These are phyloP conservation scores for Setaria italica DNA, from an alignment of 202 grass and related monocot genomes.

Conservation along the genomic window DNA sequence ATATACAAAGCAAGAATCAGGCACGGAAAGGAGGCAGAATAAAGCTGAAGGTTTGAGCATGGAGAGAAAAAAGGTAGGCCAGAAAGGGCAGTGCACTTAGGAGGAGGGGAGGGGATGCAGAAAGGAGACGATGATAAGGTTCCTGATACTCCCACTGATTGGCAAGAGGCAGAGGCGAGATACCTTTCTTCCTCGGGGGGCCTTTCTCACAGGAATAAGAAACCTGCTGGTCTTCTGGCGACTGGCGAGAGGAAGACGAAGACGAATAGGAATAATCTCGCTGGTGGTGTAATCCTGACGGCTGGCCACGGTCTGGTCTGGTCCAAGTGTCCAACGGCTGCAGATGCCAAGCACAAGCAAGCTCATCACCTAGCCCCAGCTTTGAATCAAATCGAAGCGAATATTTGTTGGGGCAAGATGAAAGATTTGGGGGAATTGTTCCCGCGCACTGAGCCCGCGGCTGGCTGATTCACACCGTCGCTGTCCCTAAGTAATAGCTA, in stretches of 20 bases:
- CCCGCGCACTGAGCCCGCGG: neutral
- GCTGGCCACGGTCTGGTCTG: neutral
- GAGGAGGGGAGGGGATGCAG: slow-evolving; percentile 1
- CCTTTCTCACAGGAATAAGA: slow-evolving; percentile 35
- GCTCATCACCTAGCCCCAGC: neutral
- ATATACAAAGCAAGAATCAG: slow-evolving; percentile 29
- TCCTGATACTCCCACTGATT: slow-evolving; percentile 38
- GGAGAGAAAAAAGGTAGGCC: slow-evolving; percentile 25
- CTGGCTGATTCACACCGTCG: slow-evolving; percentile 23
- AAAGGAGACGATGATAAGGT: slow-evolving; percentile 46
- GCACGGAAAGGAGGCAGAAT: neutral
- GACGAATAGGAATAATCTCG: slow-evolving; percentile 35
- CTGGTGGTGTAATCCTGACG: neutral
- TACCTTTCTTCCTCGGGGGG: slow-evolving; percentile 48
- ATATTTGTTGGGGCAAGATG: neutral
- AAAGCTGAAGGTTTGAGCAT: neutral
- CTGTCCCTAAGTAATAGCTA: slow-evolving; percentile 21
- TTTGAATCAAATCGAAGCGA: slow-evolving; percentile 47
- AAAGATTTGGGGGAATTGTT: slow-evolving; percentile 42
- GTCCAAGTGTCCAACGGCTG: slow-evolving; percentile 7
- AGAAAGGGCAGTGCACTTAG: slow-evolving; percentile 49
- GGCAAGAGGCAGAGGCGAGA: slow-evolving; percentile 32
- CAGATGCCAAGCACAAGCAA: neutral
- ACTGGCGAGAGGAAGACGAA: slow-evolving; percentile 43
- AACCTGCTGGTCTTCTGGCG: slow-evolving; percentile 35